These are phyloP conservation scores for Kwoniella mangroviensis DNA, from an alignment of 768 basidiomycete species.

Conservation along the genomic window DNA sequence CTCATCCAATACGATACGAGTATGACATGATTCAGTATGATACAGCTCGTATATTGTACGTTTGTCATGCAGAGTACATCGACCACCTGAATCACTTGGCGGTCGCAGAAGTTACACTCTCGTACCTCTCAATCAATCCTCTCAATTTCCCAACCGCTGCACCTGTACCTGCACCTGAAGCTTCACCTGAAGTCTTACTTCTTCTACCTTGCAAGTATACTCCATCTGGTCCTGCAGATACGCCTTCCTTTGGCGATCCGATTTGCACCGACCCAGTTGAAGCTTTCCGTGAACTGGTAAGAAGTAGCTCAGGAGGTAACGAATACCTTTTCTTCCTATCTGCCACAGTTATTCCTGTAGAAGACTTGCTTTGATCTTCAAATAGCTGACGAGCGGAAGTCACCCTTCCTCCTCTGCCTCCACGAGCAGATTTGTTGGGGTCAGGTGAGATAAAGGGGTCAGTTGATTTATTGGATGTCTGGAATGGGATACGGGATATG, in stretches of 20 bases:
- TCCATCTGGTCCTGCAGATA: neutral
- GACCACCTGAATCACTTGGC: neutral
- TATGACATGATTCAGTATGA: no score
- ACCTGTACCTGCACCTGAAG: neutral
- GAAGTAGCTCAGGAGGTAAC: neutral
- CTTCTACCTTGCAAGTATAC: neutral
- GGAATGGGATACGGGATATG: no score
- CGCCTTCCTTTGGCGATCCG: neutral
- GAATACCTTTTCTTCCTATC: neutral
- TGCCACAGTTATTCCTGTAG: neutral
- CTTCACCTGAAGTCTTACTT: neutral
- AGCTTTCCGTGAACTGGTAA: neutral
- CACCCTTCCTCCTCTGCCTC: neutral
- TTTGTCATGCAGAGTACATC: neutral
- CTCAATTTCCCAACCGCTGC: neutral
- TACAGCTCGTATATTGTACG: no score
- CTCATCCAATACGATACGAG: no score
- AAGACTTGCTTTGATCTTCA: neutral
- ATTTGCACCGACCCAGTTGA: neutral
- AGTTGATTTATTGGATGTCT: neutral
- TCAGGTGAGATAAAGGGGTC: neutral
- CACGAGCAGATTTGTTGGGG: neutral
- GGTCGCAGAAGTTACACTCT: neutral
- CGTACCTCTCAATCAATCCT: neutral
- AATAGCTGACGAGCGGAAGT: conserved; percentile 5